Evolutionary conservation across 352 stramenopile species (phyloP), one percentile per base, ranked within the genome.

Genomic region (Phytophthora uliginosa): DNA sequence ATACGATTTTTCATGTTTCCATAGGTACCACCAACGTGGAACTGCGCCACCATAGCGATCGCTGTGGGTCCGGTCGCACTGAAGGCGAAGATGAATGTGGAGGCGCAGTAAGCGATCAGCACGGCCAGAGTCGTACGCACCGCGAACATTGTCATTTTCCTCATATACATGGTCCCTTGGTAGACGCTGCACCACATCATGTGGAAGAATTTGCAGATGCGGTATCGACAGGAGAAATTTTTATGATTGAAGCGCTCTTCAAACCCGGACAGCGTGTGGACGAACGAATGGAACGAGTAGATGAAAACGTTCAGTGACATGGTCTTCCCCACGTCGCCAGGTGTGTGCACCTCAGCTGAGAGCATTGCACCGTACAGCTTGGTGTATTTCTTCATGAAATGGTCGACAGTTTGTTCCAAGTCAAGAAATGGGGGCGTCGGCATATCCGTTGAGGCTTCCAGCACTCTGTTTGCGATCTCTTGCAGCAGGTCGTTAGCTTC

Each of bases 271-370:
- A 93, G 47, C 22, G 83, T 92, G 54, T 88, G 76, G 31, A 80
- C 76, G 45, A 93, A 83, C 10, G 85, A 82, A 69, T 93, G 81
- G 71, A 93, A 86, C 53, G 88, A 93, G 70, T 92, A 95, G n/a
- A 93, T 71, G 52, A 95, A 95, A 8, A 94, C 75, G 53, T 92
- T 92, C 13, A 94, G 63, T 7, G 85, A 85, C 77, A 94, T 89
- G 12, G 82, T 89, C 45, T 84, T 87, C 2, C 73, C 83, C 9
- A 94, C 81, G 22, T 93, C 81, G 0, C 64, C 63, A n/a, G 79
- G 50, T 0, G 73, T 81, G 15, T 82, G 66, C 6, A 90, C 77
- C 15, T 72, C 67, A 15, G 79, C 61, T 3, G 75, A 69, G 6
- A 86, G 59, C 55, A 91, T 72, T 2, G 87, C 77, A 20, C 78